phyloP scores from a whole-genome alignment of 495 filamentous ascomycete genomes.

The Podospora australis region DNA sequence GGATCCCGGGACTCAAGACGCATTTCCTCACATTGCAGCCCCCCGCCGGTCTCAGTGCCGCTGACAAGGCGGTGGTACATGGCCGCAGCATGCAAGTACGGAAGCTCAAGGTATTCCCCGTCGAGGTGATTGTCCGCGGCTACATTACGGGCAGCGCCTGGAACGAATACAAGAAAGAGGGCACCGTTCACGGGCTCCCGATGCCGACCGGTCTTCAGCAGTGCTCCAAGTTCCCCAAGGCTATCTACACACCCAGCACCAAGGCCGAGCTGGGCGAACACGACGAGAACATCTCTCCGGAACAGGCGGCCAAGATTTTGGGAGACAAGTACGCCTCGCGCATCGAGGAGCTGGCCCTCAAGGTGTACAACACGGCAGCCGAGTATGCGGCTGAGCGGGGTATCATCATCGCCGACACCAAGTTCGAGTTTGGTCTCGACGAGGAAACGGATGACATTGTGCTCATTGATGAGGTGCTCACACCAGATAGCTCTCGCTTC shows the following conservation, averaged over 20 bases:
- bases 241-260: constrained; percentile 84
- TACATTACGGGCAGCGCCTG: constrained; percentile 94
- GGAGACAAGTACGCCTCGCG: constrained; percentile 67
- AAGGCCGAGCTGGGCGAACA: constrained; percentile 80
- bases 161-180: constrained; percentile 60
- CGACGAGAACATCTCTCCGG: constrained; percentile 86
- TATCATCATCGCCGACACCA: constrained; percentile 74
- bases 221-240: constrained; percentile 61
- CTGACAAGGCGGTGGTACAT: constrained; percentile 42
- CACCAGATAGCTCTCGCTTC: constrained; percentile 78
- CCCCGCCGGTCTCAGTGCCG: constrained; percentile 42
- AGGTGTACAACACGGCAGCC: constrained; percentile 66
- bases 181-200: constrained; percentile 75
- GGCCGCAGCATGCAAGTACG: constrained; percentile 78
- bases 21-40: constrained; percentile 70
- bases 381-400: constrained; percentile 70
- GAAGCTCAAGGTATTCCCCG: constrained; percentile 69
- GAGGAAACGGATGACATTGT: constrained; percentile 68
- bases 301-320: constrained; percentile 60
- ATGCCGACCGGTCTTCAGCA: constrained; percentile 62
- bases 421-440: constrained; percentile 62
- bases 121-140: constrained; percentile 82
- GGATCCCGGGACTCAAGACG: constrained; percentile 61
- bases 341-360: constrained; percentile 65
- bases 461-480: constrained; percentile 87